Percentiles rank a stretch among this genome's conserved stretches.
phyloP scores from a whole-genome alignment of 148 eudicot species.

The Gaultheria prostrata region DNA sequence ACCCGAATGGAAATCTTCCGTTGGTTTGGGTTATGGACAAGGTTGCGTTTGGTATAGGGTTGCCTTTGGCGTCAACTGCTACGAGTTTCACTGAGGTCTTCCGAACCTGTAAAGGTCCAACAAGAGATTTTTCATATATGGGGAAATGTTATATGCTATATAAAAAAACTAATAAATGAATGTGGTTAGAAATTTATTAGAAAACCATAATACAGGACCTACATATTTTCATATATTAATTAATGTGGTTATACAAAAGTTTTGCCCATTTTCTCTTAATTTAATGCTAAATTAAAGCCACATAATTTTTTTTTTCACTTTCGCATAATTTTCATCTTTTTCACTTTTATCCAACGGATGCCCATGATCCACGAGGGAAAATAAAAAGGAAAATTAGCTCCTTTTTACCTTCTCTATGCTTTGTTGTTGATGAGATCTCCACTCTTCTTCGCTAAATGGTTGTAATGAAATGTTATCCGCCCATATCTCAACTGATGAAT shows the following conservation, averaged over 20 bases:
- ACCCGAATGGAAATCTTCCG: constrained; percentile 46
- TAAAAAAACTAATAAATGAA: no score
- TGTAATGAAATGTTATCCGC: constrained; percentile 63
- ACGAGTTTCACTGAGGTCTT: constrained; percentile 41
- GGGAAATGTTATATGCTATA: no score
- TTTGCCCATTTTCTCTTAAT: no score
- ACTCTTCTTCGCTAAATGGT: constrained; percentile 69
- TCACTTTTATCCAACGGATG: no score
- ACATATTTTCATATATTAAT: no score
- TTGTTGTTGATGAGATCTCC: constrained; percentile 68
- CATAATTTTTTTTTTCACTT: no score
- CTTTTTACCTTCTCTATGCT: constrained; percentile 55
- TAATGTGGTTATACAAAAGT: no score
- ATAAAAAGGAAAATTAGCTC: not conserved
- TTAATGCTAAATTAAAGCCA: no score
- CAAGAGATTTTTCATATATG: not conserved
- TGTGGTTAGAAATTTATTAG: no score
- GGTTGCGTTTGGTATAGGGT: constrained; percentile 32
- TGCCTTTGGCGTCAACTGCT: constrained; percentile 35
- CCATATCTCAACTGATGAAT: constrained; percentile 48
- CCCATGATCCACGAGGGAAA: no score
- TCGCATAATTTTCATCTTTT: no score
- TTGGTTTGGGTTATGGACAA: constrained; percentile 27
- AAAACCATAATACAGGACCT: no score
- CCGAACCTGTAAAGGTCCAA: constrained; percentile 32